A percentile compares a stretch with the other conserved stretches of the same genome.
phyloP scores from a whole-genome alignment of 1,284 basidiomycete species.

The Ustilago tritici region DNA sequence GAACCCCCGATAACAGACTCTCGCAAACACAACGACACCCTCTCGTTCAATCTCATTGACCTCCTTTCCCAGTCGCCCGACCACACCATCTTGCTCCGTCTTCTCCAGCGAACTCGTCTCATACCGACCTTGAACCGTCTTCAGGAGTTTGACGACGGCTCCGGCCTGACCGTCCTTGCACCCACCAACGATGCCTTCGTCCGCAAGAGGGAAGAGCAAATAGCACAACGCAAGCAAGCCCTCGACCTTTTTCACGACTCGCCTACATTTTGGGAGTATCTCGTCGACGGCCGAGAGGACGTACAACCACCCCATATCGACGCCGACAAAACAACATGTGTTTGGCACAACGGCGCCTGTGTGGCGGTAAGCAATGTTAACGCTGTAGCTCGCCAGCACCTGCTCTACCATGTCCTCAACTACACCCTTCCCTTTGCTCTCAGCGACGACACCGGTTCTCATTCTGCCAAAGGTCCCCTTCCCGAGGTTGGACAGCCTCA shows the following conservation, averaged over 20 bases:
- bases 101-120: conserved; percentile 87
- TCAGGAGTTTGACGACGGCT: conserved; percentile 68
- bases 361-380: conserved; percentile 76
- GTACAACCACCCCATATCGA: not conserved
- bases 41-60: conserved; percentile 78
- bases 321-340: conserved; percentile 2
- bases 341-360: conserved; percentile 37
- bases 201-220: conserved; percentile 39
- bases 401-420: conserved; percentile 95
- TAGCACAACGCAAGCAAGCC: conserved; percentile 7
- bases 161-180: conserved; percentile 87
- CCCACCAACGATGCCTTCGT: conserved; percentile 79
- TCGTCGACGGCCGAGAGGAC: conserved; percentile 19
- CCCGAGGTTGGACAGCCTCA: conserved; percentile 67
- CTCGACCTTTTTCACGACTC: not conserved
- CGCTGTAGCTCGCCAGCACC: conserved; percentile 84
- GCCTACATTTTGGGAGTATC: conserved; percentile 34
- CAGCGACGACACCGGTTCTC: conserved; percentile 73
- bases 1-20: conserved; percentile 3
- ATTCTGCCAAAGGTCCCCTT: conserved; percentile 77
- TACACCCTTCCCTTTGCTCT: conserved; percentile 74
- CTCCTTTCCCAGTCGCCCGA: conserved; percentile 80
- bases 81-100: conserved; percentile 81
- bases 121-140: conserved; percentile 91
- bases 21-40: conserved; percentile 25